Evolutionary conservation across 345 rosid species (phyloP).

Genomic region (Eutrema japonicum): DNA sequence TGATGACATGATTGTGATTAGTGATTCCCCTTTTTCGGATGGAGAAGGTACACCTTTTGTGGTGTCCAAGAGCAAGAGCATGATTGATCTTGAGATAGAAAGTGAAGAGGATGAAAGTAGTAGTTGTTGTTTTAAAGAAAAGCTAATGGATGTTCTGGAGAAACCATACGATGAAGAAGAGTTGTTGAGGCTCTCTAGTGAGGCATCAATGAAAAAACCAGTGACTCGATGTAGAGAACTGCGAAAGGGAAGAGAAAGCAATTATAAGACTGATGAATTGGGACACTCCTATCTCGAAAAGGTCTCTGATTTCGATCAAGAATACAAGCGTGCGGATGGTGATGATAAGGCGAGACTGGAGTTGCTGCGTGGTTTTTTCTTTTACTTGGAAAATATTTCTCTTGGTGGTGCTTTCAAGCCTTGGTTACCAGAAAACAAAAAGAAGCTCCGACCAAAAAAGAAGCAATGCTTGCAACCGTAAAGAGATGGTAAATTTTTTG

Average conservation of each 20-base stretch:
- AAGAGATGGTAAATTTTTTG: slow-evolving; percentile 17
- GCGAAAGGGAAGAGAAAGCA: slow-evolving; percentile 32
- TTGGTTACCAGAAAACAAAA: slow-evolving; percentile 20
- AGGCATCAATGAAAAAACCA: slow-evolving; percentile 13
- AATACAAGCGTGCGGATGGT: slow-evolving; percentile 31
- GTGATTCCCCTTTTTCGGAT: slow-evolving; percentile 31
- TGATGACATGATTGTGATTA: slow-evolving; percentile 27
- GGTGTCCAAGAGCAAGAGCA: slow-evolving; percentile 29
- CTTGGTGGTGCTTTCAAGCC: slow-evolving; percentile 40
- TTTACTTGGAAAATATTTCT: slow-evolving; percentile 36
- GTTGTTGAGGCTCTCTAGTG: slow-evolving; percentile 20
- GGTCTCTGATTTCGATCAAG: slow-evolving; percentile 31
- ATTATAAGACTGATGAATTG: slow-evolving; percentile 23
- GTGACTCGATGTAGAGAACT: slow-evolving; percentile 38
- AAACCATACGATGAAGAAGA: slow-evolving; percentile 32
- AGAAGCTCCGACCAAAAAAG: neutral
- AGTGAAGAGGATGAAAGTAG: slow-evolving; percentile 5
- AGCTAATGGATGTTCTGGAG: slow-evolving; percentile 20
- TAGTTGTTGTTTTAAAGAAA: slow-evolving; percentile 5
- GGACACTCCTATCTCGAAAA: slow-evolving; percentile 31
- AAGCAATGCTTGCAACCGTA: slow-evolving; percentile 16
- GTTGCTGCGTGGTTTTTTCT: slow-evolving; percentile 45
- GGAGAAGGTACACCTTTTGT: slow-evolving; percentile 36
- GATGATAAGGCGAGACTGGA: slow-evolving; percentile 25
- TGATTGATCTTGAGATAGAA: slow-evolving; percentile 34